phyloP scores from a whole-genome alignment of 306 rosid genomes.

The Cotoneaster glaucophyllus region DNA sequence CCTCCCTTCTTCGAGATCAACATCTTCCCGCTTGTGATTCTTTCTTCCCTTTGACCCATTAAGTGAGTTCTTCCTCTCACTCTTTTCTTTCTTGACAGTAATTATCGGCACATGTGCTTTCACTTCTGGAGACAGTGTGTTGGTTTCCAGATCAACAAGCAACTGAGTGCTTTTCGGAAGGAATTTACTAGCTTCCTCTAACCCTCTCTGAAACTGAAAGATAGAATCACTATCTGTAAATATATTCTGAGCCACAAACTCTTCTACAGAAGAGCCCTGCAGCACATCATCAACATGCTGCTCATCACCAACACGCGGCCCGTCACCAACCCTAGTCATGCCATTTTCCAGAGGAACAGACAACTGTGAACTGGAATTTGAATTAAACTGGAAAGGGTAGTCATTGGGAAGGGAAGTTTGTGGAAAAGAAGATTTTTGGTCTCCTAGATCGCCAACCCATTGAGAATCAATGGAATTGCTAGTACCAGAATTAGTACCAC shows the following conservation, averaged over 20 bases:
- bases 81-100: constrained; percentile 16
- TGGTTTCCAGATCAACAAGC: constrained; percentile 35
- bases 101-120: constrained; percentile 13
- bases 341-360: constrained; percentile 19
- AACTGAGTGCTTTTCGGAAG: constrained; percentile 50
- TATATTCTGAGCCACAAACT: constrained; percentile 58
- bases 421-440: constrained; percentile 28
- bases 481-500: constrained; percentile 12
- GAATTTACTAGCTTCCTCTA: constrained; percentile 90
- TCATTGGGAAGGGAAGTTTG: constrained; percentile 28
- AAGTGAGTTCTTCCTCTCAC: constrained; percentile 29
- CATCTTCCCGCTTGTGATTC: constrained; percentile 27
- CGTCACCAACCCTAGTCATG: constrained; percentile 15
- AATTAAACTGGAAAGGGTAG: constrained; percentile 17
- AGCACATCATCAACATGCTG: constrained; percentile 12
- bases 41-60: constrained; percentile 33
- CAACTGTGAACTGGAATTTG: constrained; percentile 10
- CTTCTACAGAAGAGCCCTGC: constrained; percentile 28
- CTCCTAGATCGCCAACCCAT: constrained; percentile 22
- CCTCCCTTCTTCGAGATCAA: constrained; percentile 30
- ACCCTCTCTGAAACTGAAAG: constrained; percentile 61
- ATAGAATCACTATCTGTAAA: constrained; percentile 54
- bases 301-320: constrained; percentile 9
- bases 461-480: constrained; percentile 15
- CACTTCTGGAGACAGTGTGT: constrained; percentile 3